Evolutionary conservation across 257 asterid genomes (phyloP), one percentile per base, ranked within the genome.

Genomic region (Marsdenia floribunda): DNA sequence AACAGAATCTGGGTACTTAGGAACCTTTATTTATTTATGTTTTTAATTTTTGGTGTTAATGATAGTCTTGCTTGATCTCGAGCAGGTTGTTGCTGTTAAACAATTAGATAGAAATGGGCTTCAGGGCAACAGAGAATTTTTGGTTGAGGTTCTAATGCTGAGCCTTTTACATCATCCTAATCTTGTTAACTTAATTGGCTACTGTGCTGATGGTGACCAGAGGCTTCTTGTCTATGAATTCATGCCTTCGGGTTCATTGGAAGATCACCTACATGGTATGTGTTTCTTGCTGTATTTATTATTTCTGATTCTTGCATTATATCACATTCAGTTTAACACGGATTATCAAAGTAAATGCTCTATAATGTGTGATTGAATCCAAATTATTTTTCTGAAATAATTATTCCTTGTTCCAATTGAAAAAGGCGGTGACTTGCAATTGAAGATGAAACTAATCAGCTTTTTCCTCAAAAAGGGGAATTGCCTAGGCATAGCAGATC

Each of bases 151-250:
- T 79, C 90, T 95, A 44, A 95, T 95, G 99, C 98, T 95, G 55
- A 95, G 99, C 87, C 98, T 95, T 80, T 87, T 95, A 40, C 99
- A 95, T 85, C 96, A 95, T 84, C 89, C 98, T 79, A 90, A 95
- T 87, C 86, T 95, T 73, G 98, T 95, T 79, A 95, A 80, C 75
- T 86, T 95, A 77, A 82, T 90, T 83, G 99, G 99, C 37, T 95
- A 92, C 84, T 95, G 99, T 78, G 99, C 99, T 77, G 98, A 95
- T 46, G 99, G 99, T 65, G 99, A 95, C 80, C 98, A 95, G 87
- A 87, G 99, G 87, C 98, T 95, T 72, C 97, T 95, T 58, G 99
- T 95, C 52, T 95, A 95, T 65, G 99, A 95, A 73, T 95, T 92
- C 82, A 92, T 95, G 99, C 93, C 99, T n/a, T 79, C 87, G 85